Conservation (phyloP, 768 basidiomycete species). For the Tulasnella calospora region DNA sequence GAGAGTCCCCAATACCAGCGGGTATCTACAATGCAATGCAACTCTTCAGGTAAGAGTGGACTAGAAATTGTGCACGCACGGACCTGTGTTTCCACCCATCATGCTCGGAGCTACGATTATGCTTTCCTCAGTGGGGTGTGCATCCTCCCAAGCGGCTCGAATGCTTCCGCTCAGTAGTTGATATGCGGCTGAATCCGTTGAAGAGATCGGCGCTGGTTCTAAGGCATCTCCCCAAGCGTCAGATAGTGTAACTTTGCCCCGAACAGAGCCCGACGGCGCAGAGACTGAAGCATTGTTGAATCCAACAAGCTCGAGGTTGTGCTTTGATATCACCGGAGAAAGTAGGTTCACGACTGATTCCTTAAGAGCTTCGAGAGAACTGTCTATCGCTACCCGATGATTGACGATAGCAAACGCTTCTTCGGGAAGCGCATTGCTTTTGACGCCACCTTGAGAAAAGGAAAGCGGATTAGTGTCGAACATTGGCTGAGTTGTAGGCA, state of each 20-base stretch:
- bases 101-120: slow-evolving; percentile 41
- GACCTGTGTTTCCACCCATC: slow-evolving; percentile 31
- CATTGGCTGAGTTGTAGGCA: background rate
- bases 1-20: slow-evolving; percentile 52
- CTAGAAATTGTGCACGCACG: background rate
- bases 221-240: slow-evolving; percentile 48
- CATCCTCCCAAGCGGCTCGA: slow-evolving; percentile 41
- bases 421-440: slow-evolving; percentile 77
- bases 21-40: slow-evolving; percentile 41
- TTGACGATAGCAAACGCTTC: slow-evolving; percentile 63
- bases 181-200: slow-evolving; percentile 44
- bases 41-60: background rate
- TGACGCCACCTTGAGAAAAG: slow-evolving; percentile 41
- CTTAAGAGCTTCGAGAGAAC: slow-evolving; percentile 26
- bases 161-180: slow-evolving; percentile 58
- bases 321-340: slow-evolving; percentile 20
- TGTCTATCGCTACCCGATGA: slow-evolving; percentile 61
- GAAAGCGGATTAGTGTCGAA: background rate
- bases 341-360: slow-evolving; percentile 16
- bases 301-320: slow-evolving; percentile 24
- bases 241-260: slow-evolving; percentile 49
- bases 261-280: background rate
- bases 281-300: slow-evolving; percentile 17
- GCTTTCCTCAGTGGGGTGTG: slow-evolving; percentile 17
- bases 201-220: slow-evolving; percentile 66